A percentile compares a stretch with the other conserved stretches of the same genome.
Conservation (phyloP, 2,329 filamentous ascomycete species). For the Penicillium sp. region DNA sequence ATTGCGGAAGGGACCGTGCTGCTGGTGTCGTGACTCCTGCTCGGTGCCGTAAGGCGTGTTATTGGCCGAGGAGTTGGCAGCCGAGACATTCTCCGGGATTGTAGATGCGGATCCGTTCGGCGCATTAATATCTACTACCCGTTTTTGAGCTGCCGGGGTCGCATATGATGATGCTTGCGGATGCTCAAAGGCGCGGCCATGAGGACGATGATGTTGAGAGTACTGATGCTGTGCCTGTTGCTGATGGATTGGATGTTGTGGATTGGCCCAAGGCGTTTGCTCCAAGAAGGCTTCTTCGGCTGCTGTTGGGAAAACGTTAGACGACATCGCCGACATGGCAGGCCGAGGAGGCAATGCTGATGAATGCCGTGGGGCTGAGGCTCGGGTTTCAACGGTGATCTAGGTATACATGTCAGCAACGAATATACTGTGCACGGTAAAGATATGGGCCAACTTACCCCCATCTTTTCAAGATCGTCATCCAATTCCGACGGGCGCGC, state of each 20-base stretch:
- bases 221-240: conserved; percentile 49
- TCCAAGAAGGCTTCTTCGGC: conserved; percentile 86
- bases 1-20: conserved; percentile 27
- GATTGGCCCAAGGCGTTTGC: conserved; percentile 89
- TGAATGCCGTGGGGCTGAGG: conserved; percentile 25
- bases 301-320: conserved; percentile 44
- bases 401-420: conserved; percentile 5
- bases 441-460: conserved; percentile 59
- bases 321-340: conserved; percentile 34
- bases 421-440: neutral
- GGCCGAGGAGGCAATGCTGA: conserved; percentile 28
- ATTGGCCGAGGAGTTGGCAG: conserved; percentile 43
- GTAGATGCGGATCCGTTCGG: conserved; percentile 49
- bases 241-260: conserved; percentile 72
- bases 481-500: conserved; percentile 74
- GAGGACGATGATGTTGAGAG: conserved; percentile 39
- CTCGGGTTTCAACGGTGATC: conserved; percentile 32
- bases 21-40: conserved; percentile 28
- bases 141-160: conserved; percentile 47
- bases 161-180: conserved; percentile 37
- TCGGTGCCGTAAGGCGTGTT: conserved; percentile 46
- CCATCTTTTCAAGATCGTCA: conserved; percentile 85
- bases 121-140: conserved; percentile 42
- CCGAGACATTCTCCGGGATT: conserved; percentile 45
- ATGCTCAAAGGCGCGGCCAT: conserved; percentile 33